These are phyloP conservation scores for Danielozyma ontarioensis DNA, from an alignment of 805 yeast genomes.

Conservation along the genomic window DNA sequence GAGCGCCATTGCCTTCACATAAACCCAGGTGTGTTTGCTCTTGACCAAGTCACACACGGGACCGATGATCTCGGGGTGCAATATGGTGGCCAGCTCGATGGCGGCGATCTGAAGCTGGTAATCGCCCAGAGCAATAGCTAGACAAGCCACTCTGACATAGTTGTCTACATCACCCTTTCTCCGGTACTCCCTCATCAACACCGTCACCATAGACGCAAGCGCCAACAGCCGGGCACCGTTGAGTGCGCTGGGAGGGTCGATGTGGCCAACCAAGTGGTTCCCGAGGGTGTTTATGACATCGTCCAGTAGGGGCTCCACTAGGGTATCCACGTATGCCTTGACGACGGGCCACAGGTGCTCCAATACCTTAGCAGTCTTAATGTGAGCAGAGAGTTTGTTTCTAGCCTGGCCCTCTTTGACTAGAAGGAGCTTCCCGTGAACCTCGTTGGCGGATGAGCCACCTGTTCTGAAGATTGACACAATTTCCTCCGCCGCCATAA, in stretches of 20 bases:
- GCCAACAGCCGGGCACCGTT: too few relatives aligned
- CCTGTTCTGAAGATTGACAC: too few relatives aligned
- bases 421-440: too few relatives aligned
- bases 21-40: slow-evolving; percentile 31
- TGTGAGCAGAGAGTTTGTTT: slow-evolving; percentile 16
- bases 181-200: slow-evolving; percentile 21
- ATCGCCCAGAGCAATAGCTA: slow-evolving; percentile 32
- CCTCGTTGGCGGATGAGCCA: too few relatives aligned
- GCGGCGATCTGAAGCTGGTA: background rate
- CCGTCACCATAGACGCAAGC: slow-evolving; percentile 56
- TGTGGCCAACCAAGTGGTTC: too few relatives aligned
- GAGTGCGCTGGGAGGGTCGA: too few relatives aligned
- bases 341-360: too few relatives aligned
- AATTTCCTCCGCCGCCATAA: too few relatives aligned
- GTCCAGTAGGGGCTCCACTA: too few relatives aligned
- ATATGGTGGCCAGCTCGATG: slow-evolving; percentile 1
- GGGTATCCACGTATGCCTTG: too few relatives aligned
- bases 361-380: background rate
- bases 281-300: too few relatives aligned
- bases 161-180: slow-evolving; percentile 9
- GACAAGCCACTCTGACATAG: slow-evolving; percentile 19
- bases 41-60: slow-evolving; percentile 17
- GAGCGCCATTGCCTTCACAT: slow-evolving; percentile 40
- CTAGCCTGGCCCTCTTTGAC: too few relatives aligned
- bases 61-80: slow-evolving; percentile 1